Evolutionary conservation across 768 basidiomycete genomes (phyloP).

Genomic region (Mycena vulgaris): DNA sequence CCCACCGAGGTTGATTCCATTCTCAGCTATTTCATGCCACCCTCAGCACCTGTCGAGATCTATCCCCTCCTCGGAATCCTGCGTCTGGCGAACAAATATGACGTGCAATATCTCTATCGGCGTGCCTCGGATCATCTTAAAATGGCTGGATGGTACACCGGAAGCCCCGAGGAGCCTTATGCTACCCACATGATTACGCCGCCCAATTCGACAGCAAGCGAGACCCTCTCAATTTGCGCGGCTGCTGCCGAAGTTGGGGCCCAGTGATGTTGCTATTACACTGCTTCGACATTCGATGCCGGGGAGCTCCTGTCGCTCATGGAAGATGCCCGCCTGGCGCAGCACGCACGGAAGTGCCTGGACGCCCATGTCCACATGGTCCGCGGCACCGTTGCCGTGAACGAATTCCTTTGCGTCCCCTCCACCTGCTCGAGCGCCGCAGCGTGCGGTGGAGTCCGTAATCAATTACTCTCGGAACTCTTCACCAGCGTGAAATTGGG

Average conservation of each 20-base stretch:
- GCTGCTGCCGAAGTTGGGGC: too few species aligned
- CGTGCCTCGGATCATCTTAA: too few species aligned
- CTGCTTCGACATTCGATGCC: not conserved
- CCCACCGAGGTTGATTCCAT: too few species aligned
- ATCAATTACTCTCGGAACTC: not conserved
- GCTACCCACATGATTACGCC: not conserved
- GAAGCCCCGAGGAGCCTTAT: too few species aligned
- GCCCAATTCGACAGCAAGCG: not conserved
- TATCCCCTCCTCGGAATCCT: too few species aligned
- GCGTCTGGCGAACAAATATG: too few species aligned
- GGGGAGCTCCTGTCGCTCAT: not conserved
- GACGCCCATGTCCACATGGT: not conserved
- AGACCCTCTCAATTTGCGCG: not conserved
- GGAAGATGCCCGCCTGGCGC: not conserved
- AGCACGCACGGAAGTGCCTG: not conserved
- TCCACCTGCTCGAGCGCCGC: not conserved
- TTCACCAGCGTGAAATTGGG: not conserved
- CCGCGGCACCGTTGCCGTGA: not conserved
- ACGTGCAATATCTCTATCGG: too few species aligned
- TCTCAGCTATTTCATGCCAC: too few species aligned
- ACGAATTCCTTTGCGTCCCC: not conserved
- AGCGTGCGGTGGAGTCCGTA: not conserved
- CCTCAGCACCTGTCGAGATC: too few species aligned
- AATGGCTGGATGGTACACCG: too few species aligned
- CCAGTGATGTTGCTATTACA: not conserved